phyloP scores from a whole-genome alignment of 345 rosid species.

The Eucalyptus marginata region DNA sequence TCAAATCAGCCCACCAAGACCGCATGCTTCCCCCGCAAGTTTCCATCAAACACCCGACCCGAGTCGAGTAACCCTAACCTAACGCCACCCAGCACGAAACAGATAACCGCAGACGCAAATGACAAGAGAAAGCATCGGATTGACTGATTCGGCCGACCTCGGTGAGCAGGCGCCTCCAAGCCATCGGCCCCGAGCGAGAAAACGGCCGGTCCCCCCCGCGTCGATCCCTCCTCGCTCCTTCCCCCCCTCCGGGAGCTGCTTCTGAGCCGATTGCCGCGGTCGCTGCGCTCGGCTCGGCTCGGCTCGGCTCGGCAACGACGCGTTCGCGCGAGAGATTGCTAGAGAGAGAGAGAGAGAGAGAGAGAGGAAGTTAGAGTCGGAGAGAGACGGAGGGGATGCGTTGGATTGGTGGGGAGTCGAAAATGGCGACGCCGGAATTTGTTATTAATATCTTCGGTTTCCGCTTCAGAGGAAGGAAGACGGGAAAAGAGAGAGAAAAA shows the following conservation, averaged over 20 bases:
- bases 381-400: neutral
- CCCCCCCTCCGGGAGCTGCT: neutral
- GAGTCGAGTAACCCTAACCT: neutral
- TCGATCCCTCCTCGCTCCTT: neutral
- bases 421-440: neutral
- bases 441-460: neutral
- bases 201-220: neutral
- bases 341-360: neutral
- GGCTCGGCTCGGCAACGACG: neutral
- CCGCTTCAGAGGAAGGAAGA: neutral
- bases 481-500: neutral
- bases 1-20: neutral
- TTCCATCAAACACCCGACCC: neutral
- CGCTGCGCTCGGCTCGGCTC: neutral
- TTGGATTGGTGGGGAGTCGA: neutral
- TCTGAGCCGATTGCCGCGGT: neutral
- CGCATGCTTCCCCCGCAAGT: neutral
- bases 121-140: neutral
- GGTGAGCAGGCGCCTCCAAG: constrained; percentile 82
- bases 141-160: constrained; percentile 23
- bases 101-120: neutral
- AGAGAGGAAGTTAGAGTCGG: neutral
- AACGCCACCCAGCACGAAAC: neutral
- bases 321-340: neutral
- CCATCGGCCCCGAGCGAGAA: constrained; percentile 34